Evolutionary conservation across 1,284 basidiomycete genomes (phyloP), one percentile per base, ranked within the genome.

Genomic region (Ceratobasidium sp.): DNA sequence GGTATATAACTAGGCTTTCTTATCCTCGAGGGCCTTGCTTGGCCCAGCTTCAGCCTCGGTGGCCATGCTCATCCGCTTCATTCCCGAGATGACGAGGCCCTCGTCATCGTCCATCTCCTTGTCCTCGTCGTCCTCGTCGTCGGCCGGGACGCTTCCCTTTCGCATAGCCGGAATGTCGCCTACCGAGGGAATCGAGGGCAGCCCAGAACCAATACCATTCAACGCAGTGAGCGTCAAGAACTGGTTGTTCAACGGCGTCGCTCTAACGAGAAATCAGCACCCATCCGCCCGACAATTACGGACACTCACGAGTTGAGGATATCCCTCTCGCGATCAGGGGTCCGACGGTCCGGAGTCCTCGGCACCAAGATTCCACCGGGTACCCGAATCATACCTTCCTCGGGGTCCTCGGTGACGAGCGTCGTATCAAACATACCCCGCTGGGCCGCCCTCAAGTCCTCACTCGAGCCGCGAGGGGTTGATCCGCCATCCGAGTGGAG

Each of bases 201-300:
- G 52, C 3, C 27, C 31, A 31, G 56, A 42, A 8, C 38, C 38
- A 17, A 47, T 20, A 1, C 20, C 38, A 10, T 35, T 50, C 15
- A 55, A 22, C 10, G 50, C 50, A 4, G 52, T 43, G 6, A 67
- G 64, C 1, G 71, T 64, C 27, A 72, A 47, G 38, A 72, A 72
- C 43, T 69, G 70, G 45, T 72, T 70, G 50, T 72, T 72, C 42
- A 72, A 35, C 1, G 71, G 71, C 35, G 71, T 72, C 7, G 71
- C 64, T 42, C 71, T 72, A 58, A 53, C 1, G 6, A 55, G 1
- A 31, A 1, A 38, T 22, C 8, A 20, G 34, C 13, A 20, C 29
- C 17, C 34, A 27, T 6, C 15, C 1, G 13, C 22, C 10, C 40
- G 17, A 38, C 27, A 32, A 65, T 22, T 5, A 20, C 12, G 27